A percentile compares a stretch with the other conserved stretches of the same genome.
Conservation (phyloP, 106 monocot species). For the Dendrobium catenatum region DNA sequence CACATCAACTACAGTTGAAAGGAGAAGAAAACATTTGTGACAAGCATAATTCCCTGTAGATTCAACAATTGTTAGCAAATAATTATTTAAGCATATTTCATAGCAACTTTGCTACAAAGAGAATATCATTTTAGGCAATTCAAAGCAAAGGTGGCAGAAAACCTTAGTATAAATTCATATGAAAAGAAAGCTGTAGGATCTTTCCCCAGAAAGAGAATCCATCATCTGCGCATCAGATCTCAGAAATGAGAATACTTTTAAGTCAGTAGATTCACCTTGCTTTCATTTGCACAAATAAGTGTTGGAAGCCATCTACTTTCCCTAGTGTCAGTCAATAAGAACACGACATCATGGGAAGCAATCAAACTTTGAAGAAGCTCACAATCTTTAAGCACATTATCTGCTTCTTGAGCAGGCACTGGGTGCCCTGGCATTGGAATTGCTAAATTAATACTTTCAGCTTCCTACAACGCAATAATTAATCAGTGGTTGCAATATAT, state of each 20-base stretch:
- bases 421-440: slow-evolving; percentile 99
- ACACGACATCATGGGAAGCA: slow-evolving; percentile 77
- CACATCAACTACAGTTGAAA: not conserved
- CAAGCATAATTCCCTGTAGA: not conserved
- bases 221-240: too few relatives aligned
- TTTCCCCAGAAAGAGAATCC: not conserved
- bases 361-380: slow-evolving; percentile 53
- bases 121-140: not conserved
- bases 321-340: slow-evolving; percentile 90
- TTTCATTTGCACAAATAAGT: slow-evolving; percentile 72
- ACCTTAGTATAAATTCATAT: not conserved
- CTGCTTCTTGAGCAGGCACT: slow-evolving; percentile 47
- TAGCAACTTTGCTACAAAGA: not conserved
- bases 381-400: slow-evolving; percentile 66
- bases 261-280: slow-evolving; percentile 42
- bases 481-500: slow-evolving; percentile 8
- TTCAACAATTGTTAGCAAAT: not conserved
- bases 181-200: not conserved
- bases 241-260: not conserved
- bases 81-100: not conserved
- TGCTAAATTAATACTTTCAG: slow-evolving; percentile 60
- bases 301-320: slow-evolving; percentile 98
- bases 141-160: not conserved
- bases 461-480: slow-evolving; percentile 38
- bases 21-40: not conserved